phyloP scores from a whole-genome alignment of 2,329 filamentous ascomycete species.

The Diplocarpon mali region DNA sequence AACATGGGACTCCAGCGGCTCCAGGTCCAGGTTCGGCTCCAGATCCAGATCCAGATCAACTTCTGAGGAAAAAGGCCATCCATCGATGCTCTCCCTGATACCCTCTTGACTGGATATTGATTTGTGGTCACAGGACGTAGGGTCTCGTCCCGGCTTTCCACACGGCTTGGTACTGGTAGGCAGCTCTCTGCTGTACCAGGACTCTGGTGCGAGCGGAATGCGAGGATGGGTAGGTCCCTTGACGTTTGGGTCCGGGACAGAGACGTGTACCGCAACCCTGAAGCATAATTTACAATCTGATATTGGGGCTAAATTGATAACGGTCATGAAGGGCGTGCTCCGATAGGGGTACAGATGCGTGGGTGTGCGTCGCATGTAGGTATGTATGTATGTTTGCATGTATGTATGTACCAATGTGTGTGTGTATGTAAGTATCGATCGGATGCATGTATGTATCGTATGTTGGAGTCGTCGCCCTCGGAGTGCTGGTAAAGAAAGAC shows the following conservation, averaged over 20 bases:
- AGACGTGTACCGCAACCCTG: too few species aligned
- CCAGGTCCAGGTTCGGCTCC: too few species aligned
- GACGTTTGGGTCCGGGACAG: neutral
- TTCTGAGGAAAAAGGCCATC: neutral
- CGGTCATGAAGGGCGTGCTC: too few species aligned
- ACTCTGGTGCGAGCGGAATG: conserved; percentile 1
- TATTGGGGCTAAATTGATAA: too few species aligned
- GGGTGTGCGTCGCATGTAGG: neutral
- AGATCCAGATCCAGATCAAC: too few species aligned
- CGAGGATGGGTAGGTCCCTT: conserved; percentile 4
- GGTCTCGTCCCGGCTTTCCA: neutral
- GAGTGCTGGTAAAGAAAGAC: too few species aligned
- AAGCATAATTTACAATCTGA: too few species aligned
- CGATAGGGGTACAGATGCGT: neutral
- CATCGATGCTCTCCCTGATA: conserved; percentile 1
- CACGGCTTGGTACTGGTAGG: neutral
- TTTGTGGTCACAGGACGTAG: too few species aligned
- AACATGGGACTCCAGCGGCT: neutral
- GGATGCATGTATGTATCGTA: too few species aligned
- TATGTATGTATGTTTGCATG: neutral
- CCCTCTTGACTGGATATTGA: too few species aligned
- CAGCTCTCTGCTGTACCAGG: conserved; percentile 11
- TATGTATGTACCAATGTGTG: neutral
- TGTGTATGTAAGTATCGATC: neutral
- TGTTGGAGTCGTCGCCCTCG: too few species aligned